Conservation (phyloP, 139 green algal genomes). For the Tetradesmus lagerheimii region DNA sequence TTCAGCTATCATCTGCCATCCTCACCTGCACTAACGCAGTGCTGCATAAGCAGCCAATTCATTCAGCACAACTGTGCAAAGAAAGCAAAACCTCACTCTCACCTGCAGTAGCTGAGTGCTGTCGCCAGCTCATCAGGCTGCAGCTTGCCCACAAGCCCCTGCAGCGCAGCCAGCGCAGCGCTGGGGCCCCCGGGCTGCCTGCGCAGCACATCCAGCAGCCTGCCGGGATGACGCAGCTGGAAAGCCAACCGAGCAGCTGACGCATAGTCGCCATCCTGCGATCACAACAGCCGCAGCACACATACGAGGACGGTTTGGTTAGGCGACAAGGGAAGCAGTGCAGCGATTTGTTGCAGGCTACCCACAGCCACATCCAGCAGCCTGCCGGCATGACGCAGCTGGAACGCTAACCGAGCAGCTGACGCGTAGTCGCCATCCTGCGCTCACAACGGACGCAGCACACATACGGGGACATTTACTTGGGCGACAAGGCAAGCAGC, state of each 20-base stretch:
- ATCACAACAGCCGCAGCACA: neutral
- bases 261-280: slow-evolving; percentile 76
- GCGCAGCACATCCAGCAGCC: slow-evolving; percentile 82
- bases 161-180: slow-evolving; percentile 21
- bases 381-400: slow-evolving; percentile 80
- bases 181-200: slow-evolving; percentile 43
- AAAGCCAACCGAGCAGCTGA: slow-evolving; percentile 88
- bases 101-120: slow-evolving; percentile 63
- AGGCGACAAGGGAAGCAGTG: too few species aligned
- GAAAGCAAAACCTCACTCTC: too few species aligned
- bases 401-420: slow-evolving; percentile 88
- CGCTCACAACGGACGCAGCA: neutral
- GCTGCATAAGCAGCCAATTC: too few species aligned
- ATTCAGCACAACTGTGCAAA: too few species aligned
- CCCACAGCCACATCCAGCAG: slow-evolving; percentile 86
- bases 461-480: too few species aligned
- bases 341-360: too few species aligned
- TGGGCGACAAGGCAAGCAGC: too few species aligned
- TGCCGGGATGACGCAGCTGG: slow-evolving; percentile 80
- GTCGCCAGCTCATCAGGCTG: slow-evolving; percentile 50
- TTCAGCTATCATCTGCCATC: too few species aligned
- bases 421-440: slow-evolving; percentile 76
- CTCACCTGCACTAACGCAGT: too few species aligned
- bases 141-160: slow-evolving; percentile 53
- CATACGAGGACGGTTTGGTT: too few species aligned